These are phyloP conservation scores for Salvia hispanica DNA, from an alignment of 257 asterid species.

Conservation along the genomic window DNA sequence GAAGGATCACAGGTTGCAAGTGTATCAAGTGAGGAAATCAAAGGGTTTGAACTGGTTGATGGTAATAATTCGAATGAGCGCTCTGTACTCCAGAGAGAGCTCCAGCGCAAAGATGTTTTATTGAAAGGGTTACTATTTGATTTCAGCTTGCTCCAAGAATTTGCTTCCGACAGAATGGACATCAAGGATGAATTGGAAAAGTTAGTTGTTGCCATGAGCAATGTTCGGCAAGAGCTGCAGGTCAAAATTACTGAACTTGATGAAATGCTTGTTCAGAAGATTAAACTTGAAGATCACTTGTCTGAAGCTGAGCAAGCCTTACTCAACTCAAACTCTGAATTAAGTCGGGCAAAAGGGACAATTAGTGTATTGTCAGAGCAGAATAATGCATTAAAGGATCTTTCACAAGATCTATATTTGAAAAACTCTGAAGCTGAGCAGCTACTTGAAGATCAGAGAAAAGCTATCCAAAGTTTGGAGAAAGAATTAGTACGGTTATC, in stretches of 20 bases:
- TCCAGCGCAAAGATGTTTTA: constrained; percentile 59
- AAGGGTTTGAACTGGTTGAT: constrained; percentile 33
- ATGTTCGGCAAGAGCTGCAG: constrained; percentile 62
- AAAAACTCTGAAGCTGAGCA: constrained; percentile 71
- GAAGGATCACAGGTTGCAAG: constrained; percentile 34
- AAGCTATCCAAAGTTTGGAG: constrained; percentile 62
- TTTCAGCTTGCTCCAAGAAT: constrained; percentile 87
- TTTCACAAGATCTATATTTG: constrained; percentile 59
- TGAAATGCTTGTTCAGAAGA: constrained; percentile 51
- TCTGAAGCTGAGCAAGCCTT: constrained; percentile 60
- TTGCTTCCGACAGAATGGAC: constrained; percentile 71
- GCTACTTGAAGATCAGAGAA: constrained; percentile 60
- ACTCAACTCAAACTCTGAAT: constrained; percentile 48
- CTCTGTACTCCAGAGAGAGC: constrained; percentile 58
- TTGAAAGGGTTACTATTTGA: constrained; percentile 84
- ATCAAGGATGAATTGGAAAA: constrained; percentile 65
- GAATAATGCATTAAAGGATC: constrained; percentile 64
- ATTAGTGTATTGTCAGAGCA: constrained; percentile 52
- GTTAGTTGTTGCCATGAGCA: constrained; percentile 50
- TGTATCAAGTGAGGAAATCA: constrained; percentile 34
- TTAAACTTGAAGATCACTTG: constrained; percentile 52
- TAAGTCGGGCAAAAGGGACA: constrained; percentile 53
- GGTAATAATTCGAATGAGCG: constrained; percentile 42
- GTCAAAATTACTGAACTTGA: constrained; percentile 55
- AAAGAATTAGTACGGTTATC: constrained; percentile 63